These are phyloP conservation scores for Neonectria sp. DNA, from an alignment of 2,329 filamentous ascomycete genomes.

Conservation along the genomic window DNA sequence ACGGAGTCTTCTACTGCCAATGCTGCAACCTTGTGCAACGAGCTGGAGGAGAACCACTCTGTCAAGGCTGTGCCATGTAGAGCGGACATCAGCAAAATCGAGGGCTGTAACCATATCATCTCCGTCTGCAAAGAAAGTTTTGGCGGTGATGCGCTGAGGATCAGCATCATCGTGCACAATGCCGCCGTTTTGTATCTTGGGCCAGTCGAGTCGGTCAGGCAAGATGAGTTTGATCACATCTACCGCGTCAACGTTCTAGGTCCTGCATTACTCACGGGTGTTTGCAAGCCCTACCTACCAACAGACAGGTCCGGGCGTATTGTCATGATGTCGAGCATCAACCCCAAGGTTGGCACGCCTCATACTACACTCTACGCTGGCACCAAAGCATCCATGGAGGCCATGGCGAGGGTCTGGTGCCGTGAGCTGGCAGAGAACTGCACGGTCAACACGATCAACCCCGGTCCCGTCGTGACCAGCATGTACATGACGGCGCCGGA, in stretches of 20 bases:
- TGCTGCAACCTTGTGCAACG: conserved; percentile 60
- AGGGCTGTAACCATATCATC: conserved; percentile 67
- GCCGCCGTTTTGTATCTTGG: conserved; percentile 67
- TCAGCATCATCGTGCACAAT: conserved; percentile 73
- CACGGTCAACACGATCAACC: conserved; percentile 72
- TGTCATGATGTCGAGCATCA: conserved; percentile 70
- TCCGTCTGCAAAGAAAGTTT: conserved; percentile 65
- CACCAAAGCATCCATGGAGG: conserved; percentile 74
- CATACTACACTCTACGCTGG: conserved; percentile 72
- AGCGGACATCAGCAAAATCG: conserved; percentile 73
- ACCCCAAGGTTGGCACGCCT: conserved; percentile 66
- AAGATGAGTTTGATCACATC: conserved; percentile 67
- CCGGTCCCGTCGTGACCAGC: conserved; percentile 54
- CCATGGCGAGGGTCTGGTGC: conserved; percentile 74
- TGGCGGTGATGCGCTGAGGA: conserved; percentile 60
- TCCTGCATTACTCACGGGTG: conserved; percentile 69
- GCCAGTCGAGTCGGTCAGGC: conserved; percentile 60
- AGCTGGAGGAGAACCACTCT: conserved; percentile 59
- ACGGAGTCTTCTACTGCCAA: conserved; percentile 62
- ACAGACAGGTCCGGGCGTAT: conserved; percentile 70
- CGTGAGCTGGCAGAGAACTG: conserved; percentile 71
- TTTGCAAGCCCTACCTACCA: conserved; percentile 68
- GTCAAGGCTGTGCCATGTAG: conserved; percentile 70
- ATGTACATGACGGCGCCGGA: conserved; percentile 67
- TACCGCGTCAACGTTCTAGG: conserved; percentile 73